A percentile compares a stretch with the other conserved stretches of the same genome.
Conservation (phyloP, 371 early-diverging fungal genomes). For the Mucor sp. region DNA sequence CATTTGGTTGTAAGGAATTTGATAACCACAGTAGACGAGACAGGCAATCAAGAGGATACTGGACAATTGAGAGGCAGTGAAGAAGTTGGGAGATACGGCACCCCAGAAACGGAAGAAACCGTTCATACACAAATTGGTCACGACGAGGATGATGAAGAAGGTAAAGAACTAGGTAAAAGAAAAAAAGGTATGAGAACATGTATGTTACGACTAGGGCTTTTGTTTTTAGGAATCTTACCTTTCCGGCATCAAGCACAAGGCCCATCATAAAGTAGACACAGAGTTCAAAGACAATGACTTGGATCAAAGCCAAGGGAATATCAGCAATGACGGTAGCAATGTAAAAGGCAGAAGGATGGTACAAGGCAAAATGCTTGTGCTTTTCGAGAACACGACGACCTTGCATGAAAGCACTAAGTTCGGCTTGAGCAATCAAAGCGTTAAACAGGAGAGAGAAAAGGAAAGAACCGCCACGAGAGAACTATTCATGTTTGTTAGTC, state of each 20-base stretch:
- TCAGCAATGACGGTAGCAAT: constrained; percentile 59
- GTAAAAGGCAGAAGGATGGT: constrained; percentile 66
- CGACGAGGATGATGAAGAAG: constrained; percentile 51
- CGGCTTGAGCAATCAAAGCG: constrained; percentile 60
- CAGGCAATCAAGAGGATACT: constrained; percentile 57
- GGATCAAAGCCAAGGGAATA: constrained; percentile 49
- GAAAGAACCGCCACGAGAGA: constrained; percentile 76
- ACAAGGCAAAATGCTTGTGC: constrained; percentile 69
- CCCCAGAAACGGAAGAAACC: constrained; percentile 67
- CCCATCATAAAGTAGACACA: constrained; percentile 65
- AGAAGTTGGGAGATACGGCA: constrained; percentile 57
- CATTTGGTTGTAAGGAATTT: constrained; percentile 64
- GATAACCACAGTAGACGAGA: constrained; percentile 69
- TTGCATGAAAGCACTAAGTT: constrained; percentile 58
- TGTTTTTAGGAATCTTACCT: constrained; percentile 28
- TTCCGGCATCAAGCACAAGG: constrained; percentile 55
- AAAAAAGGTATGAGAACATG: background rate
- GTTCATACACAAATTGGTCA: constrained; percentile 58
- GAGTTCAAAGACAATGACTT: constrained; percentile 38
- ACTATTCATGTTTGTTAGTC: constrained; percentile 9
- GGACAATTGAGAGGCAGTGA: constrained; percentile 57
- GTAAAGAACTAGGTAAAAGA: constrained; percentile 48
- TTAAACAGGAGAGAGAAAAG: constrained; percentile 66
- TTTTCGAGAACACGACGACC: constrained; percentile 71
- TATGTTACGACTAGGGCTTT: background rate